phyloP scores from a whole-genome alignment of 805 yeast species.

The Candida fluviatilis region DNA sequence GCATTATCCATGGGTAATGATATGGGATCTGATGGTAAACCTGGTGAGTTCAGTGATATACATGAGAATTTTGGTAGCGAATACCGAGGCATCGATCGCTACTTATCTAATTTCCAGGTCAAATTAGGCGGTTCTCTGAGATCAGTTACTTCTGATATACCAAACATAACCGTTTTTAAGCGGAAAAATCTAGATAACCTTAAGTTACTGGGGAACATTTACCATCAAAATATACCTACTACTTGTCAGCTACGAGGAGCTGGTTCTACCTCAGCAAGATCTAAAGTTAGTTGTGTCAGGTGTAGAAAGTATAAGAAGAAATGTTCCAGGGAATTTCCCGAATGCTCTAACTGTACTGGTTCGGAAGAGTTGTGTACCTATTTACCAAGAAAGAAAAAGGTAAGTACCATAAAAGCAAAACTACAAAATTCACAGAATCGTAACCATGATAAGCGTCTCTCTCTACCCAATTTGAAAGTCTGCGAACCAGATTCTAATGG shows the following conservation, averaged over 20 bases:
- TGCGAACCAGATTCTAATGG: too few relatives aligned
- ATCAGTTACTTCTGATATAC: background rate
- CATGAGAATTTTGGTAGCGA: background rate
- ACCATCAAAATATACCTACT: conserved; percentile 14
- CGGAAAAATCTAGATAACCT: conserved; percentile 18
- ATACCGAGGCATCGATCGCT: background rate
- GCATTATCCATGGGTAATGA: background rate
- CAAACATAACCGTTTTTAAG: conserved; percentile 22
- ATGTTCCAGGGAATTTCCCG: conserved; percentile 28
- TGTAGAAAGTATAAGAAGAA: conserved; percentile 29
- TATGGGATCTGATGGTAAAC: background rate
- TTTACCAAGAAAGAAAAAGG: conserved; percentile 15
- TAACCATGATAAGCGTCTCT: too few relatives aligned
- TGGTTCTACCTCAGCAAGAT: conserved; percentile 15
- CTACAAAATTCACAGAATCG: too few relatives aligned
- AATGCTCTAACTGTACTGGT: conserved; percentile 24
- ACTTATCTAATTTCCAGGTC: background rate
- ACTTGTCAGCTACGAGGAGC: conserved; percentile 18
- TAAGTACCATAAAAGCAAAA: background rate
- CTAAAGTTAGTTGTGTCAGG: conserved; percentile 26
- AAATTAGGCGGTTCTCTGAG: background rate
- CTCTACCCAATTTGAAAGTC: too few relatives aligned
- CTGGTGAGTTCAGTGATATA: background rate
- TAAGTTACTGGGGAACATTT: conserved; percentile 14
- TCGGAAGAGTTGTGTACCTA: conserved; percentile 29